A percentile compares a stretch with the other conserved stretches of the same genome.
phyloP scores from a whole-genome alignment of 805 yeast species.

The Starmerella sp. region DNA sequence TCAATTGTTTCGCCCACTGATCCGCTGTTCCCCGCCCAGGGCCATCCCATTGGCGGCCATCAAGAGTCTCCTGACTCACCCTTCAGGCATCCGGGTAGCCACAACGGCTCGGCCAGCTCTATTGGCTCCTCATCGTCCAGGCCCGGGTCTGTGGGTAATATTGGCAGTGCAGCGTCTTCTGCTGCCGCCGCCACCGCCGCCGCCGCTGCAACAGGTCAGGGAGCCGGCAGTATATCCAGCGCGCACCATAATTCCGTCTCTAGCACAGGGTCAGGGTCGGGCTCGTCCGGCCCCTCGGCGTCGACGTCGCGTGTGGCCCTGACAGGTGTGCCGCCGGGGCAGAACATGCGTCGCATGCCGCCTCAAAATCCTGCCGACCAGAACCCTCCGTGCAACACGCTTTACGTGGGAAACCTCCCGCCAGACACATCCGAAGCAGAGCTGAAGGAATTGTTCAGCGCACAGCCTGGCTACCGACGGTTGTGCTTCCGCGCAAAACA shows the following conservation, averaged over 20 bases:
- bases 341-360: constrained; percentile 25
- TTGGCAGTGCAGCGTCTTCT: neutral
- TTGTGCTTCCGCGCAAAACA: constrained; percentile 80
- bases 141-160: constrained; percentile 19
- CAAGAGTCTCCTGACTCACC: constrained; percentile 1
- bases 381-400: constrained; percentile 95
- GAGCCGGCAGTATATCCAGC: neutral
- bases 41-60: neutral
- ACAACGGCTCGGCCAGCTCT: neutral
- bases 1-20: constrained; percentile 16
- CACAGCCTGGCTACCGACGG: constrained; percentile 86
- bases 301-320: constrained; percentile 1
- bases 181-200: neutral
- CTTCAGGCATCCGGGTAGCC: neutral
- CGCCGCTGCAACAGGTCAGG: neutral
- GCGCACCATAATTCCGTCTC: neutral
- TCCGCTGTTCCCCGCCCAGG: neutral
- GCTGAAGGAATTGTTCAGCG: constrained; percentile 71
- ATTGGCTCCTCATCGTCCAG: neutral
- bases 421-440: constrained; percentile 95
- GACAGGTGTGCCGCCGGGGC: neutral
- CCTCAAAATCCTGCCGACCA: constrained; percentile 96
- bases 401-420: constrained; percentile 93
- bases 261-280: neutral
- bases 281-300: constrained; percentile 1